A percentile compares a stretch with the other conserved stretches of the same genome.
phyloP scores from a whole-genome alignment of 2,329 filamentous ascomycete species.

The Albophoma yamanashiensis region DNA sequence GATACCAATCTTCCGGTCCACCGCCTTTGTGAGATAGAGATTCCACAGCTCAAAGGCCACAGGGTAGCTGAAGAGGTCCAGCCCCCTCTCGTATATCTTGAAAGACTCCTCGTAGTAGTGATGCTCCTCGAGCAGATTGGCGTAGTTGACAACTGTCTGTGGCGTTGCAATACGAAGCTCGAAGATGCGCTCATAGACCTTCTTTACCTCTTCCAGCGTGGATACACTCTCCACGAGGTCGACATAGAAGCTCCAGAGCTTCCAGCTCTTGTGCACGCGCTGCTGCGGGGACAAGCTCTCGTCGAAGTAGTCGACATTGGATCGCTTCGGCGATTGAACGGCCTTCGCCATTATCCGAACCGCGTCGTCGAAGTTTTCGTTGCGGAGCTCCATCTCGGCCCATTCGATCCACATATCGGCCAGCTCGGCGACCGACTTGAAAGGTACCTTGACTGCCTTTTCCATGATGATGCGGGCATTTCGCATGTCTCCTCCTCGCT shows the following conservation, averaged over 20 bases:
- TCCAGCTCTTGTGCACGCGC: slow-evolving; percentile 98
- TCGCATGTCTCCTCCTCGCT: slow-evolving; percentile 70
- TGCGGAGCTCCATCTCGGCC: slow-evolving; percentile 95
- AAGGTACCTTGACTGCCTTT: slow-evolving; percentile 95
- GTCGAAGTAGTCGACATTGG: slow-evolving; percentile 99
- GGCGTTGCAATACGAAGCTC: slow-evolving; percentile 96
- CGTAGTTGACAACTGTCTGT: slow-evolving; percentile 97
- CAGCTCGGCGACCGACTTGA: slow-evolving; percentile 92
- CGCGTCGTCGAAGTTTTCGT: slow-evolving; percentile 91
- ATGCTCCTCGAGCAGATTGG: slow-evolving; percentile 87
- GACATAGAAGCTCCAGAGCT: slow-evolving; percentile 98
- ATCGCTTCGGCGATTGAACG: slow-evolving; percentile 90
- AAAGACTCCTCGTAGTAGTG: slow-evolving; percentile 96
- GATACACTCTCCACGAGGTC: slow-evolving; percentile 93
- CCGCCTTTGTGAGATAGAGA: slow-evolving; percentile 91
- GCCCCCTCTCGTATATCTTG: slow-evolving; percentile 90
- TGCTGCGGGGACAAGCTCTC: slow-evolving; percentile 90
- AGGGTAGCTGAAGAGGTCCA: slow-evolving; percentile 97
- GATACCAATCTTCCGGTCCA: slow-evolving; percentile 91
- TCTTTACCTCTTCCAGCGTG: slow-evolving; percentile 81
- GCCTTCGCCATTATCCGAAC: slow-evolving; percentile 96
- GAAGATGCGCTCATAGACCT: slow-evolving; percentile 95
- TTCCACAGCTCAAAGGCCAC: slow-evolving; percentile 99
- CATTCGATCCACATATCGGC: slow-evolving; percentile 99
- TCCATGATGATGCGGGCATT: slow-evolving; percentile 91